These are phyloP conservation scores for Globisporangium takayamanum DNA, from an alignment of 352 stramenopile genomes.

Conservation along the genomic window DNA sequence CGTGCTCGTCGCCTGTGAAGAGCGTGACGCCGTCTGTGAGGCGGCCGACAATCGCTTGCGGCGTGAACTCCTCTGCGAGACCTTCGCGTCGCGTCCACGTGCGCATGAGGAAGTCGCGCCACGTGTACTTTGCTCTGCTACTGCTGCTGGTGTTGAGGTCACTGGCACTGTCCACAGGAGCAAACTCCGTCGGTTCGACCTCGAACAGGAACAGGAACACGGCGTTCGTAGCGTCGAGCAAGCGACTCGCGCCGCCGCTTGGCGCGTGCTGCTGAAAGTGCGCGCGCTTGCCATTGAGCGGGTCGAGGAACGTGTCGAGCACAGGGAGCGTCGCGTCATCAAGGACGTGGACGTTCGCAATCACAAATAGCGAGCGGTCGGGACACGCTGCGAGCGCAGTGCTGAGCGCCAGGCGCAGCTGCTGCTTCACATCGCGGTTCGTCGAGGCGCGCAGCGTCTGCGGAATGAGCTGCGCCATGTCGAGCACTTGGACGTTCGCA, in stretches of 20 bases:
- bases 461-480: slow-evolving; percentile 21
- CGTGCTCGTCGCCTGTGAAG: slow-evolving; percentile 4
- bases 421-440: slow-evolving; percentile 45
- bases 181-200: slow-evolving; percentile 9
- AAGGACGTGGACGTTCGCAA: slow-evolving; percentile 42
- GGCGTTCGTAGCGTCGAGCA: slow-evolving; percentile 45
- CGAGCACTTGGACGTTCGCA: slow-evolving; percentile 16
- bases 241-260: slow-evolving; percentile 15
- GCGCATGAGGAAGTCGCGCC: slow-evolving; percentile 54
- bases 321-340: slow-evolving; percentile 41
- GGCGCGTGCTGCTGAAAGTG: slow-evolving; percentile 42
- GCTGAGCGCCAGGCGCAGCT: slow-evolving; percentile 30
- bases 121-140: slow-evolving; percentile 8
- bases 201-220: slow-evolving; percentile 64
- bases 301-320: slow-evolving; percentile 64
- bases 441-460: slow-evolving; percentile 13
- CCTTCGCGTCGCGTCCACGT: slow-evolving; percentile 32
- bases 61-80: slow-evolving; percentile 47
- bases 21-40: slow-evolving; percentile 38
- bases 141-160: neutral
- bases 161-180: neutral
- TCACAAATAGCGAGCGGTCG: slow-evolving; percentile 41
- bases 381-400: slow-evolving; percentile 32
- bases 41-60: slow-evolving; percentile 55
- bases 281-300: slow-evolving; percentile 56